Percentiles rank a stretch among this genome's conserved stretches.
Conservation (phyloP, 345 rosid species). For the Triadica sebifera region DNA sequence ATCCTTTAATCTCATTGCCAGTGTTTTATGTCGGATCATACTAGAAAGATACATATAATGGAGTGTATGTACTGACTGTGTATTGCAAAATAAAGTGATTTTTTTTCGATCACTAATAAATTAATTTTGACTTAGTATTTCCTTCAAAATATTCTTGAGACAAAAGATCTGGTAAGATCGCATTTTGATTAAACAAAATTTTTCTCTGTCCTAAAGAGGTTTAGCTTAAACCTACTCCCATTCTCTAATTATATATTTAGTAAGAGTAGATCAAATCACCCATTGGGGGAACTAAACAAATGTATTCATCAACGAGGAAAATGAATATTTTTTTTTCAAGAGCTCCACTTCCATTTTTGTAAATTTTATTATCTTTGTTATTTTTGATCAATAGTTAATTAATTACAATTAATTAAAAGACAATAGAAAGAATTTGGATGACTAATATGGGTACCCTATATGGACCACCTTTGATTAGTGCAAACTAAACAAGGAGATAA, state of each 20-base stretch:
- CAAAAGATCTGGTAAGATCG: conserved; percentile 25
- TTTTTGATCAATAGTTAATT: not conserved
- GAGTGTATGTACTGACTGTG: no score
- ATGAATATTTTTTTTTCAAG: not conserved
- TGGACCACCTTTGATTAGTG: not conserved
- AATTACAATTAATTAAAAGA: not conserved
- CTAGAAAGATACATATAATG: no score
- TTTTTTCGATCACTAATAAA: not conserved
- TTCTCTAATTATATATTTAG: no score
- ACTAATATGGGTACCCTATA: not conserved
- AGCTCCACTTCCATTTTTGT: not conserved
- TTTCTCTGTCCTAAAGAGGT: not conserved
- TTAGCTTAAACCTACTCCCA: conserved; percentile 16
- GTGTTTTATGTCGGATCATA: no score
- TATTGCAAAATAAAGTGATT: no score
- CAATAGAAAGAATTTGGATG: not conserved
- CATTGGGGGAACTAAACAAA: not conserved
- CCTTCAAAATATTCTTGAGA: not conserved
- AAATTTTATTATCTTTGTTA: not conserved
- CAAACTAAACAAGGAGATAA: not conserved
- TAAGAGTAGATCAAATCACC: no score
- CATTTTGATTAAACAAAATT: conserved; percentile 12
- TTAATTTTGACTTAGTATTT: not conserved
- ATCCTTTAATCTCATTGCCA: no score
- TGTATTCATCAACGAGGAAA: not conserved